phyloP scores from a whole-genome alignment of 139 green algal species.

The Chlorokybus atmophyticus region DNA sequence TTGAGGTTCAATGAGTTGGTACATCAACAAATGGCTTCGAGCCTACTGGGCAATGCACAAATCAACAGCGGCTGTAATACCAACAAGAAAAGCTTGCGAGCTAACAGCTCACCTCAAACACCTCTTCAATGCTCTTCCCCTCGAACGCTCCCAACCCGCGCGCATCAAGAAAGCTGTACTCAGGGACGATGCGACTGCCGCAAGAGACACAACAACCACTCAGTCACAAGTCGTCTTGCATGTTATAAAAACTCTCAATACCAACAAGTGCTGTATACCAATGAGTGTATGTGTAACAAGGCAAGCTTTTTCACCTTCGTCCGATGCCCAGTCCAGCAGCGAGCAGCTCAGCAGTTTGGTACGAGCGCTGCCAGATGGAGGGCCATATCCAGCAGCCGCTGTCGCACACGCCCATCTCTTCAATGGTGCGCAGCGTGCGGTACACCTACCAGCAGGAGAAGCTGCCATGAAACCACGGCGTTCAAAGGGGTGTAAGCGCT shows the following conservation, averaged over 20 bases:
- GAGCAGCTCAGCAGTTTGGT: conserved; percentile 25
- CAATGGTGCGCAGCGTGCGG: not conserved
- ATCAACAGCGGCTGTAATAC: no score
- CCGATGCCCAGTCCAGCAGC: not conserved
- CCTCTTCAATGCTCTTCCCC: not conserved
- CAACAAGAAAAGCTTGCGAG: no score
- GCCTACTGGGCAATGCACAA: no score
- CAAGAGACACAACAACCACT: not conserved
- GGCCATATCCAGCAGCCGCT: conserved; percentile 19
- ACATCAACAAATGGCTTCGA: no score
- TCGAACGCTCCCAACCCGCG: conserved; percentile 16
- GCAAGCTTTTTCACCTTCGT: not conserved
- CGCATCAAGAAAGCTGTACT: conserved; percentile 23
- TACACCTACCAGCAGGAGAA: not conserved
- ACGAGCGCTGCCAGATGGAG: conserved; percentile 22
- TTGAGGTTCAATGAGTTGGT: no score
- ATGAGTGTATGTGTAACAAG: not conserved
- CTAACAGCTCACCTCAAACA: conserved; percentile 12
- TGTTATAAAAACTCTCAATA: not conserved
- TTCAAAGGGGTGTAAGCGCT: not conserved
- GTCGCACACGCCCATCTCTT: conserved; percentile 8
- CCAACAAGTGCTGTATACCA: not conserved
- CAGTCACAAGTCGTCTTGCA: not conserved
- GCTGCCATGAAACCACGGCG: not conserved
- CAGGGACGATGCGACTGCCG: conserved; percentile 19